phyloP scores from a whole-genome alignment of 495 filamentous ascomycete species.

The Penicillium angulare region DNA sequence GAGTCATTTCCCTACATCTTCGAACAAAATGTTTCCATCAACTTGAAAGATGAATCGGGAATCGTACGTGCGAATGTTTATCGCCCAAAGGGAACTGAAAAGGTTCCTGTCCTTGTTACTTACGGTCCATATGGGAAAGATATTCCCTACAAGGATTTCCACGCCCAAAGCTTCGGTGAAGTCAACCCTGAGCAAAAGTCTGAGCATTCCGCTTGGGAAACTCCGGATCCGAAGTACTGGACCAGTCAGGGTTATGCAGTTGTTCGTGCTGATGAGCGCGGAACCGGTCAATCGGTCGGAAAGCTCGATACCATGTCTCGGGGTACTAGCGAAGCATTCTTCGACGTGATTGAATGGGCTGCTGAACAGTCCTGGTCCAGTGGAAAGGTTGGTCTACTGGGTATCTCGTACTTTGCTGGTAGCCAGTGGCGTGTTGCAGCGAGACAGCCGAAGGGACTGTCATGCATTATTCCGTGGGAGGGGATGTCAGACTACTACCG shows the following conservation, averaged over 20 bases:
- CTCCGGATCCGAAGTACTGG: constrained; percentile 63
- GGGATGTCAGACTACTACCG: constrained; percentile 69
- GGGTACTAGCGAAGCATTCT: constrained; percentile 57
- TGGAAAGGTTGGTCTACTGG: constrained; percentile 61
- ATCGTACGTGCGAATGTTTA: constrained; percentile 43
- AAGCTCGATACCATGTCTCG: constrained; percentile 60
- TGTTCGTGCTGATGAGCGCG: constrained; percentile 59
- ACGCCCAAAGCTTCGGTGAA: constrained; percentile 44
- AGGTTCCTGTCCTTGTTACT: constrained; percentile 38
- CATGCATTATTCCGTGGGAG: constrained; percentile 64
- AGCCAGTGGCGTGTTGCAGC: constrained; percentile 65
- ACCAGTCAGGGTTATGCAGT: constrained; percentile 59
- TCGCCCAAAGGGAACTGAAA: constrained; percentile 30
- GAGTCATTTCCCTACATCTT: constrained; percentile 36
- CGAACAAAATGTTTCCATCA: constrained; percentile 38
- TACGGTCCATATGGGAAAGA: constrained; percentile 66
- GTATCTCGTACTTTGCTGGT: constrained; percentile 62
- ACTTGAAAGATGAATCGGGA: constrained; percentile 31
- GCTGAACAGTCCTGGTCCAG: constrained; percentile 59
- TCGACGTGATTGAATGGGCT: constrained; percentile 63
- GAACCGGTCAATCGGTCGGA: constrained; percentile 57
- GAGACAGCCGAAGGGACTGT: constrained; percentile 55
- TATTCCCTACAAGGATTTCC: constrained; percentile 26
- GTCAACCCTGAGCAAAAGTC: constrained; percentile 50
- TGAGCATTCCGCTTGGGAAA: constrained; percentile 61